Evolutionary conservation across 1,284 basidiomycete species (phyloP), one percentile per base, ranked within the genome.

Genomic region (Apiotrichum porosum): DNA sequence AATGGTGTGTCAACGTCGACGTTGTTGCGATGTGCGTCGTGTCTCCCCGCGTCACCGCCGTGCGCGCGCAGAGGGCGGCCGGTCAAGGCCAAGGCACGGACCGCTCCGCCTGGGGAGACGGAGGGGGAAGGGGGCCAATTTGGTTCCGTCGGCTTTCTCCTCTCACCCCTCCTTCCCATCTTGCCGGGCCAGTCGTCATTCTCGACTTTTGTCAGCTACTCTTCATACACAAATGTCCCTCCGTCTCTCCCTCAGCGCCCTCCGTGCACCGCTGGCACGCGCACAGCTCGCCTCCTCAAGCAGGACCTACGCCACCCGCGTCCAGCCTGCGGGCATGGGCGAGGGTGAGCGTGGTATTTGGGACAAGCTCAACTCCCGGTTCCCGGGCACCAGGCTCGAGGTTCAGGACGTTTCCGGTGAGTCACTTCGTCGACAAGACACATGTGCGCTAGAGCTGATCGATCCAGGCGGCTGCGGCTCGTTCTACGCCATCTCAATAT

Each of bases 401-500:
- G 90, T 95, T 2, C 83, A 90, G 73, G 91, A 95, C 69, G 81
- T 92, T 10, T 94, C 91, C 37, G 89, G 91, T 89, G 31, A 53
- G 81, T 66, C 13, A 3, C 28, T 18, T 22, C n/a, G n/a, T n/a
- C n/a, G n/a, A 9, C 9, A 13, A 13, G 12, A 30, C 3, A 13
- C 10, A 22, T 4, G 14, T 12, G n/a, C 12, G 17, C 6, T 18
- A 3, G 37, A 13, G 40, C 42, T 37, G 23, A 50, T 49, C 23
- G 13, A 21, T 14, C 32, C 57, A 94, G 92, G 93, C 47, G 94
- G 94, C 24, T 98, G 94, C 67, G 95, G 94, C 12, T 81, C 85
- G 3, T 99, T 98, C 75, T 99, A 95, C 67, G 88, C 91, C 33
- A 95, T 99, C 57, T 80, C 83, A 32, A 86, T 99, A 53, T 82